Percentiles rank a stretch among this genome's conserved stretches.
Conservation (phyloP, 495 filamentous ascomycete species). For the Evernia prunastri region DNA sequence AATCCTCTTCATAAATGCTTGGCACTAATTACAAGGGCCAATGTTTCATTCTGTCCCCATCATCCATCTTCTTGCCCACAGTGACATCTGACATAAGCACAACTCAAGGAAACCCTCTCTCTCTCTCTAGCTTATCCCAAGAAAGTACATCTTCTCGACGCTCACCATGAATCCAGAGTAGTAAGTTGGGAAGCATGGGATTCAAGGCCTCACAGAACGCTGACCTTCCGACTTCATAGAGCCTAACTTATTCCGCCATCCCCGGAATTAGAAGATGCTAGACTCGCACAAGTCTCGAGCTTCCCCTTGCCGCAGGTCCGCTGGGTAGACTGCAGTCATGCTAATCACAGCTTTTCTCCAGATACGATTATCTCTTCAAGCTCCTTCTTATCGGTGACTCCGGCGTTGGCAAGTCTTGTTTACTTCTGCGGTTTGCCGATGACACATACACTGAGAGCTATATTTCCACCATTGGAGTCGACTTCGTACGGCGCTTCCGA, state of each 20-base stretch:
- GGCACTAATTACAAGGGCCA: too few species aligned
- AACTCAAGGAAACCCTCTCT: neutral
- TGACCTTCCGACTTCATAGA: conserved; percentile 13
- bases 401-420: conserved; percentile 98
- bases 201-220: neutral
- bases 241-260: conserved; percentile 1
- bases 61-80: conserved; percentile 9
- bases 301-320: neutral
- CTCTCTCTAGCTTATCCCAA: neutral
- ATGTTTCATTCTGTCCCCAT: too few species aligned
- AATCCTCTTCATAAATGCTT: too few species aligned
- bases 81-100: neutral
- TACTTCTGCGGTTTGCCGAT: conserved; percentile 95
- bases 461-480: conserved; percentile 98
- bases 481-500: conserved; percentile 70
- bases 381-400: conserved; percentile 99
- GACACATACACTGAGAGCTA: conserved; percentile 99
- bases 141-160: conserved; percentile 9
- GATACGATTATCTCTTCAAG: conserved; percentile 99
- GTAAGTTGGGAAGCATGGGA: conserved; percentile 53
- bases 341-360: conserved; percentile 33
- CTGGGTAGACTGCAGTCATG: neutral
- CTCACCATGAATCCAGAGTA: conserved; percentile 91
- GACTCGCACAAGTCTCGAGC: too few species aligned
- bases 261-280: neutral